A percentile compares a stretch with the other conserved stretches of the same genome.
phyloP scores from a whole-genome alignment of 345 rosid genomes.

The Eucalyptus decipiens region DNA sequence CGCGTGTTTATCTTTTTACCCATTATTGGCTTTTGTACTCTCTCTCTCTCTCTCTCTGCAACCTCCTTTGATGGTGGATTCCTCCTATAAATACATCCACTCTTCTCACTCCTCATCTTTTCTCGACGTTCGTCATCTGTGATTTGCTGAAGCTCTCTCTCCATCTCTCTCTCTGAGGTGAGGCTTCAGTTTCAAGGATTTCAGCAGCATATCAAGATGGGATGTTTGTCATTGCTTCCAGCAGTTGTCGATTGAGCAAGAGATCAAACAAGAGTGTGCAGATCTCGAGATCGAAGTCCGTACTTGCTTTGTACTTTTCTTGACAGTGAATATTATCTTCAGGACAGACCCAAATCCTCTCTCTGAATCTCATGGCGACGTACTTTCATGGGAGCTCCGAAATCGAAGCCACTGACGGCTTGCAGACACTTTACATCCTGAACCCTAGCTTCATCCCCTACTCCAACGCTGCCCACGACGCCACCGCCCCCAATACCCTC shows the following conservation, averaged over 20 bases:
- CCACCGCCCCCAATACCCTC: background rate
- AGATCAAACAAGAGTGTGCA: background rate
- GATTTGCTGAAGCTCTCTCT: background rate
- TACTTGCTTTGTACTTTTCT: background rate
- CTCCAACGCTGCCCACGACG: slow-evolving; percentile 9
- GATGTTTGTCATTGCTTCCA: background rate
- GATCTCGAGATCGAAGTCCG: background rate
- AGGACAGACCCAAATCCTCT: background rate
- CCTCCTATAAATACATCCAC: background rate
- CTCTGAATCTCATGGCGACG: slow-evolving; percentile 19
- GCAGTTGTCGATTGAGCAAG: background rate
- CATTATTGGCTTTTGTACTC: background rate
- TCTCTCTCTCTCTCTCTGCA: background rate
- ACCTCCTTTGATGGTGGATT: background rate
- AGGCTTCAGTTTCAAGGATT: background rate
- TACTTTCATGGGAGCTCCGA: slow-evolving; percentile 40
- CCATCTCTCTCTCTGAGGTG: background rate
- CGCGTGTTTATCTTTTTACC: background rate
- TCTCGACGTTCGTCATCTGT: background rate
- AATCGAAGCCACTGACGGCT: slow-evolving; percentile 29
- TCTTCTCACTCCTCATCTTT: background rate
- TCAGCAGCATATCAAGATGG: background rate
- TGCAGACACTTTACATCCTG: slow-evolving; percentile 40
- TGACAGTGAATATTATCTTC: background rate
- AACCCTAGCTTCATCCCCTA: slow-evolving; percentile 34